These are phyloP conservation scores for Dioszegia hungarica DNA, from an alignment of 768 basidiomycete species.

Conservation along the genomic window DNA sequence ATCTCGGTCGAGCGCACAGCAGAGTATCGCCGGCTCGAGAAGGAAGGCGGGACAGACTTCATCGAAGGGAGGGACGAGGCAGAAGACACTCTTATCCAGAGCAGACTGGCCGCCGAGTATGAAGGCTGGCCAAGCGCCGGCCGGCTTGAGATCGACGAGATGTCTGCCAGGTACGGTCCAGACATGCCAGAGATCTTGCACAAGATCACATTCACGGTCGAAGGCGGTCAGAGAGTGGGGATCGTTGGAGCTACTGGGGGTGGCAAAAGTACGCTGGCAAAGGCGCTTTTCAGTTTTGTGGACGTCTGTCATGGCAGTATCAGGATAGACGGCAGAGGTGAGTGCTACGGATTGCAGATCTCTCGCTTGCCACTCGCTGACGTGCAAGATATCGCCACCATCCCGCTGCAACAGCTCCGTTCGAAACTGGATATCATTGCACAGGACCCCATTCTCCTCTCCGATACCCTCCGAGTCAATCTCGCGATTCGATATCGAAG, in stretches of 20 bases:
- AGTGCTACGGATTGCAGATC: no score
- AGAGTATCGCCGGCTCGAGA: constrained; percentile 34
- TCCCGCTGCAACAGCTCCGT: constrained; percentile 34
- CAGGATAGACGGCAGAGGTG: constrained; percentile 36
- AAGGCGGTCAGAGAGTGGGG: constrained; percentile 35
- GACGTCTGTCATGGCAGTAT: constrained; percentile 41
- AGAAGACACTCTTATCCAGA: background rate
- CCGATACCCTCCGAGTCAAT: constrained; percentile 39
- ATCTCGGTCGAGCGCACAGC: constrained; percentile 29
- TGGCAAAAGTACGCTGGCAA: constrained; percentile 43
- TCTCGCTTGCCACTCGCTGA: no score
- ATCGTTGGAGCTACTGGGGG: constrained; percentile 44
- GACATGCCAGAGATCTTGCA: constrained; percentile 40
- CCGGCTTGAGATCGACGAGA: constrained; percentile 9
- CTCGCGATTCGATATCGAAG: constrained; percentile 44
- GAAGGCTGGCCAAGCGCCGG: constrained; percentile 20
- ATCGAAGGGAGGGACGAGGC: constrained; percentile 5
- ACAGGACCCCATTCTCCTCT: constrained; percentile 41
- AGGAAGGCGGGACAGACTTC: constrained; percentile 28
- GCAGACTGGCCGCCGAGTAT: background rate
- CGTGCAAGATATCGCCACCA: constrained; percentile 30
- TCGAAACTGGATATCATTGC: constrained; percentile 42
- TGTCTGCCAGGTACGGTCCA: constrained; percentile 25
- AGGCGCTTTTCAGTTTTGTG: constrained; percentile 44
- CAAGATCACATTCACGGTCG: constrained; percentile 31